Evolutionary conservation across 306 rosid genomes (phyloP).

Genomic region (Astragalus membranaceus): DNA sequence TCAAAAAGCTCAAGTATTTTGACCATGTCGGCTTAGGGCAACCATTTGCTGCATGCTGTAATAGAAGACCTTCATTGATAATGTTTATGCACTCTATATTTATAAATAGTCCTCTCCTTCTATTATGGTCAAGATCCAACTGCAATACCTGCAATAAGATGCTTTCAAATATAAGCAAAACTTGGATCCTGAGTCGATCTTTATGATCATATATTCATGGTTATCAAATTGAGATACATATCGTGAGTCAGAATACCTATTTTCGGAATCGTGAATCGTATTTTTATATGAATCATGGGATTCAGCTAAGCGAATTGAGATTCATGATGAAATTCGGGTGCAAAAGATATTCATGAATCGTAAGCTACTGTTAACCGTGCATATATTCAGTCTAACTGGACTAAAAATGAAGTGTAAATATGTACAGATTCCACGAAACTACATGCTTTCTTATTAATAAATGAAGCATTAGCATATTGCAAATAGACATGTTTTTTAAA

Average conservation of each 20-base stretch:
- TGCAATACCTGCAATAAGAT: slow-evolving; percentile 48
- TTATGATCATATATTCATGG: no score
- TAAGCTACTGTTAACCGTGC: no score
- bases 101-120: slow-evolving; percentile 53
- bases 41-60: slow-evolving; percentile 75
- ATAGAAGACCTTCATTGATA: slow-evolving; percentile 78
- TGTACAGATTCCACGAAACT: not conserved
- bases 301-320: no score
- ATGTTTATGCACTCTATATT: slow-evolving; percentile 77
- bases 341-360: no score
- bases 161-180: slow-evolving; percentile 13
- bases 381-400: slow-evolving; percentile 1
- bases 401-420: slow-evolving; percentile 6
- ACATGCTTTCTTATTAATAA: not conserved
- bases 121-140: slow-evolving; percentile 56
- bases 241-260: no score
- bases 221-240: no score
- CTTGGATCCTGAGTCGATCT: not conserved
- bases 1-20: slow-evolving; percentile 78
- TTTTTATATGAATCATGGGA: no score
- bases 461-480: not conserved
- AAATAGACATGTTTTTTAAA: slow-evolving; percentile 1
- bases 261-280: no score
- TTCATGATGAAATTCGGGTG: no score
- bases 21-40: slow-evolving; percentile 84